A percentile compares a stretch with the other conserved stretches of the same genome.
Conservation (phyloP, 352 stramenopile species). For the Phytophthora uliginosa region DNA sequence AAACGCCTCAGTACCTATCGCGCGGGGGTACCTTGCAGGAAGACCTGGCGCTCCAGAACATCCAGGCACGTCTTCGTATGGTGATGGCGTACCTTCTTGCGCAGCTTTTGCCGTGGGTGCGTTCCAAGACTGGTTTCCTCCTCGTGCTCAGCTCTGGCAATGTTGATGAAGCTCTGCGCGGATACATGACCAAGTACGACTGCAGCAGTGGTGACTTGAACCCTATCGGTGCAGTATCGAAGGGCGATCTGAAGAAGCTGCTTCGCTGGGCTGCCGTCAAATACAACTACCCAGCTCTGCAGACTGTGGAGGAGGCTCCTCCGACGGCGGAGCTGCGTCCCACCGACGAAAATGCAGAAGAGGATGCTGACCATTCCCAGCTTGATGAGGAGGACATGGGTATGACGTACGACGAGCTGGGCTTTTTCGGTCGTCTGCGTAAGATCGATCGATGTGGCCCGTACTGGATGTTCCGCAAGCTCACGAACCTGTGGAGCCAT, state of each 20-base stretch:
- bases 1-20: constrained; percentile 91
- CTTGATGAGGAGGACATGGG: constrained; percentile 99
- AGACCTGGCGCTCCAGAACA: constrained; percentile 99
- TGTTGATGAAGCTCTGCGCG: constrained; percentile 98
- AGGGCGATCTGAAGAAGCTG: constrained; percentile 97
- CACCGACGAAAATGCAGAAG: constrained; percentile 73
- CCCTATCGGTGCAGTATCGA: constrained; percentile 98
- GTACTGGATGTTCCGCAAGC: constrained; percentile 95
- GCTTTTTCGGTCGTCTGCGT: constrained; percentile 95
- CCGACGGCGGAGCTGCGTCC: constrained; percentile 97
- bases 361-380: constrained; percentile 92
- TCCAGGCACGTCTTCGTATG: constrained; percentile 98
- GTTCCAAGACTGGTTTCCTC: constrained; percentile 95
- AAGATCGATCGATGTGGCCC: constrained; percentile 98
- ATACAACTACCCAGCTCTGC: constrained; percentile 94
- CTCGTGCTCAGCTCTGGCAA: constrained; percentile 99
- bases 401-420: constrained; percentile 99
- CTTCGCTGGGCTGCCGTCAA: constrained; percentile 93
- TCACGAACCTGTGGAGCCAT: constrained; percentile 90
- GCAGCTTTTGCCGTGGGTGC: constrained; percentile 99
- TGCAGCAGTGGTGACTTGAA: constrained; percentile 99
- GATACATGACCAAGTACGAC: constrained; percentile 99
- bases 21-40: constrained; percentile 93
- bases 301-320: constrained; percentile 94
- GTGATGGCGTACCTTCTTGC: constrained; percentile 98